phyloP scores from a whole-genome alignment of 148 eudicot species.

The Amaranthus palmeri region DNA sequence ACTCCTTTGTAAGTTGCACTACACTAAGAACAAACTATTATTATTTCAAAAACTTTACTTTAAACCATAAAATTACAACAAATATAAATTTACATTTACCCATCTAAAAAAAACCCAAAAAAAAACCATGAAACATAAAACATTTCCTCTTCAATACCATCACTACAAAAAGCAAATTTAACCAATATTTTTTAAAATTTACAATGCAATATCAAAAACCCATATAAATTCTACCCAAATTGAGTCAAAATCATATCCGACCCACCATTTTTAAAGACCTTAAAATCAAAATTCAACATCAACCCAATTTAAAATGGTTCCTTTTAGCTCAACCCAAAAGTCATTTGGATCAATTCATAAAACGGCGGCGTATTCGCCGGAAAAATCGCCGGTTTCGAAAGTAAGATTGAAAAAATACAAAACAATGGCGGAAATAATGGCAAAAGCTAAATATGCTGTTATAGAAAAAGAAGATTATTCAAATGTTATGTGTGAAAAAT shows the following conservation, averaged over 20 bases:
- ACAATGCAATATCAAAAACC: conserved; percentile 1
- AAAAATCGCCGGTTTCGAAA: neutral
- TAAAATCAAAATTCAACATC: conserved; percentile 15
- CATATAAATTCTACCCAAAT: neutral
- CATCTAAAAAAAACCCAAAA: no score
- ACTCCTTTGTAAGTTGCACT: no score
- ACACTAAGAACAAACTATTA: no score
- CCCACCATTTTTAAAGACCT: conserved; percentile 1
- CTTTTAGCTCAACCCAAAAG: conserved; percentile 19
- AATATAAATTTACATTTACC: no score
- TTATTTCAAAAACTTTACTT: no score
- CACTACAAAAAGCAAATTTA: conserved; percentile 7
- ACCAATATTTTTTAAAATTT: neutral
- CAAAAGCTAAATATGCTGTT: conserved; percentile 31
- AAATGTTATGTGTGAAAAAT: conserved; percentile 46
- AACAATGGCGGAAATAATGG: conserved; percentile 46
- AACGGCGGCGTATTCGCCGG: conserved; percentile 19
- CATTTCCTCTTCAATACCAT: no score
- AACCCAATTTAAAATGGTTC: conserved; percentile 23
- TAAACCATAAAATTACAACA: no score
- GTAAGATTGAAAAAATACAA: conserved; percentile 32
- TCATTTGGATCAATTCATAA: conserved; percentile 17
- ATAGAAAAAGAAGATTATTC: conserved; percentile 38
- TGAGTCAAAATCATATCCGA: neutral
- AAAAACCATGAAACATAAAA: no score